phyloP scores from a whole-genome alignment of 805 yeast genomes.

The Teunomyces atbi region DNA sequence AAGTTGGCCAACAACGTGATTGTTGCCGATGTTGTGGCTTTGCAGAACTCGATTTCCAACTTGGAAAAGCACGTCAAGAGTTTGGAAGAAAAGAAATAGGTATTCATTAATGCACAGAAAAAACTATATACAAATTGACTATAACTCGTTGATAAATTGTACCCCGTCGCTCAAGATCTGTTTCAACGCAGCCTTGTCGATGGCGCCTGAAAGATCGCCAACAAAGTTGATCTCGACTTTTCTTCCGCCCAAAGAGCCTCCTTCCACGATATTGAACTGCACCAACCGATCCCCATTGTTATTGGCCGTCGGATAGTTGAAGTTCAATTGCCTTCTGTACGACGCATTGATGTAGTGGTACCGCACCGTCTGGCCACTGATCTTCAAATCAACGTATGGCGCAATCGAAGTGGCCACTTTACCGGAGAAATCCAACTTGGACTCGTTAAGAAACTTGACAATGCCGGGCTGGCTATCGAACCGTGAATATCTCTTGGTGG shows the following conservation, averaged over 20 bases:
- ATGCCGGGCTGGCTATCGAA: conserved; percentile 43
- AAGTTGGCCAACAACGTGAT: conserved; percentile 69
- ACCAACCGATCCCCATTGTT: conserved; percentile 26
- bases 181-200: conserved; percentile 21
- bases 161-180: conserved; percentile 22
- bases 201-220: conserved; percentile 26
- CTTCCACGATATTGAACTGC: conserved; percentile 49
- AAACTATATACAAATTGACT: conserved; percentile 4
- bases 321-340: conserved; percentile 46
- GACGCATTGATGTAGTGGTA: conserved; percentile 45
- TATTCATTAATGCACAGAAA: conserved; percentile 3
- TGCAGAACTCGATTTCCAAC: conserved; percentile 64
- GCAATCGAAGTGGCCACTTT: conserved; percentile 33
- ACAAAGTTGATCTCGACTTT: conserved; percentile 49
- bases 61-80: conserved; percentile 68
- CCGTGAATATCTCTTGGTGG: conserved; percentile 24
- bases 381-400: conserved; percentile 34
- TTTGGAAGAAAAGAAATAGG: conserved; percentile 45
- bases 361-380: conserved; percentile 37
- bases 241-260: conserved; percentile 60
- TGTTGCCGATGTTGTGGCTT: conserved; percentile 68
- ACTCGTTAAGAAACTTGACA: conserved; percentile 34
- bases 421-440: conserved; percentile 44
- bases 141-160: conserved; percentile 16
- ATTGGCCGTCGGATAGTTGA: conserved; percentile 24